Evolutionary conservation across 2,329 filamentous ascomycete genomes (phyloP), one percentile per base, ranked within the genome.

Genomic region (Aspergillus nomiae): DNA sequence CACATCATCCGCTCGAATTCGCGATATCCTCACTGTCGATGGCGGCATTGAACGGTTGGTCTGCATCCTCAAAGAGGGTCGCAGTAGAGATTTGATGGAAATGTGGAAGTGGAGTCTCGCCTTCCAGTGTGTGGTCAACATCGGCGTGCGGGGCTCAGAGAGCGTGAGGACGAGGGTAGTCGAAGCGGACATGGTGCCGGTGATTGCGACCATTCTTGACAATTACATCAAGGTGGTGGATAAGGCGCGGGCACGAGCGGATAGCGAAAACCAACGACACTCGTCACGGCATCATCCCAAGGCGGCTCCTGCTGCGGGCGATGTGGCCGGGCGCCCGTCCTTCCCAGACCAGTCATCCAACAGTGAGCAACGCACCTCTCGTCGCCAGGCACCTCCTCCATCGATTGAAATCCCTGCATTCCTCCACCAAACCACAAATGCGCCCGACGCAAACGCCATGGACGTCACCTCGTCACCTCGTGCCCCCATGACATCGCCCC

Each of bases 31-130:
- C 68, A 98, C 94, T 62, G 92, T 99, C 81, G 95, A 99, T 90
- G 95, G 95, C 80, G 95, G 95, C 66, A 95, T 99, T 78, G 95
- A 99, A 83, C 85, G 94, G 68, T 84, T 99, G 70, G 92, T 99
- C 76, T 97, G 93, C 86, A 97, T 99, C 75, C 87, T 99, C 78
- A 99, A 99, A 81, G 92, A 97, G 80, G 95, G 95, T 67, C 87
- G 95, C 76, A 97, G 92, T 81, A 96, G 94, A 80, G 94, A 99
- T 77, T 90, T 97, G 89, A 97, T 98, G 94, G 94, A 97, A 78
- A 97, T 97, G 92, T 99, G 95, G 95, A 98, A 98, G 81, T 99
- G 95, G 95, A 99, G 97, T 75, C 86, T 99, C 66, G 95, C 95
- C 59, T 99, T 99, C 78, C 95, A 98, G 80, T 99, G 95, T 78